A percentile compares a stretch with the other conserved stretches of the same genome.
phyloP scores from a whole-genome alignment of 2,329 filamentous ascomycete species.

The Calonectria hongkongensis region DNA sequence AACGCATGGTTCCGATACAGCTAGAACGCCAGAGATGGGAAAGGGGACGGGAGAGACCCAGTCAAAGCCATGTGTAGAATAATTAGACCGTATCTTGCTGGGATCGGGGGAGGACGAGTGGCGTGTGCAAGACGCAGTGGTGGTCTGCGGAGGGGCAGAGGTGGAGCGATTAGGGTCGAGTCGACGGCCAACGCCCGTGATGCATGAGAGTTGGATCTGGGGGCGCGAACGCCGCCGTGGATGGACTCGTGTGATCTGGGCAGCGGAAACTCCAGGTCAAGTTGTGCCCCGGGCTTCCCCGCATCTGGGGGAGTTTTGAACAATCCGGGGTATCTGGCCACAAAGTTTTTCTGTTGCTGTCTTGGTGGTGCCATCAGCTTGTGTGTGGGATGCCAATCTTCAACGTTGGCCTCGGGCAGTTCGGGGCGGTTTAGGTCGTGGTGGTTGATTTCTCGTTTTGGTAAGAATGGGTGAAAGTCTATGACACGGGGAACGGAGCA shows the following conservation, averaged over 20 bases:
- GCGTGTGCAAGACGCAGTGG: slow-evolving; percentile 37
- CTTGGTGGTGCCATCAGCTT: slow-evolving; percentile 49
- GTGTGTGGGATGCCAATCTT: neutral
- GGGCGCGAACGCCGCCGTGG: slow-evolving; percentile 31
- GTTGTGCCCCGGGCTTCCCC: slow-evolving; percentile 41
- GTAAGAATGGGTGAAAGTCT: slow-evolving; percentile 9
- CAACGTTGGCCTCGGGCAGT: slow-evolving; percentile 16
- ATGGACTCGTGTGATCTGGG: slow-evolving; percentile 34
- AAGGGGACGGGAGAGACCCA: slow-evolving; percentile 28
- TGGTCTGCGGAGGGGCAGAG: slow-evolving; percentile 38
- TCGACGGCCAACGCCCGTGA: slow-evolving; percentile 30
- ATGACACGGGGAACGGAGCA: slow-evolving; percentile 6
- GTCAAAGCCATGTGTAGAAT: slow-evolving; percentile 37
- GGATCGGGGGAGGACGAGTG: slow-evolving; percentile 26
- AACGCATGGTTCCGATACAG: slow-evolving; percentile 21
- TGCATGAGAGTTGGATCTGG: slow-evolving; percentile 34
- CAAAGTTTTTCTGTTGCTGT: slow-evolving; percentile 23
- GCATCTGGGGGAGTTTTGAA: slow-evolving; percentile 42
- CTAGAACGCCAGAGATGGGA: slow-evolving; percentile 12
- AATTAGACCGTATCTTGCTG: slow-evolving; percentile 1
- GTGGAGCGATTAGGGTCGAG: slow-evolving; percentile 38
- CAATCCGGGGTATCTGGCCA: slow-evolving; percentile 49
- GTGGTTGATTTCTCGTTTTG: slow-evolving; percentile 10
- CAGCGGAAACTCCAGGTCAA: slow-evolving; percentile 34
- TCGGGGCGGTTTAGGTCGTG: neutral